Conservation (phyloP, 2,329 filamentous ascomycete genomes). For the Claviceps monticola region DNA sequence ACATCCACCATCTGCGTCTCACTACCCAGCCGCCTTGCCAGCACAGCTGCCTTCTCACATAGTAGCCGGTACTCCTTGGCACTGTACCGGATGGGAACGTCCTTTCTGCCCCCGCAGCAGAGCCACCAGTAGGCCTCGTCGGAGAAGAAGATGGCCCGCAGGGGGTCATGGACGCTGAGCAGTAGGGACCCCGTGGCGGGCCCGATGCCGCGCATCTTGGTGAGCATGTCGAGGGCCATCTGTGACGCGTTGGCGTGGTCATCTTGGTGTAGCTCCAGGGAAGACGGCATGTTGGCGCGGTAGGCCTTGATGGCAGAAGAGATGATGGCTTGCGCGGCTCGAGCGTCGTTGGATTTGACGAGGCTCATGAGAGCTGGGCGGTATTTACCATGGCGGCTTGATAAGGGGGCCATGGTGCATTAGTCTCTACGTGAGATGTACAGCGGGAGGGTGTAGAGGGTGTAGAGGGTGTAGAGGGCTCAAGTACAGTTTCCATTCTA, state of each 20-base stretch:
- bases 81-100: constrained; percentile 50
- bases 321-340: constrained; percentile 33
- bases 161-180: constrained; percentile 48
- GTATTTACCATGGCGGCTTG: constrained; percentile 46
- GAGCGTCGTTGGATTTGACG: constrained; percentile 45
- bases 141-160: constrained; percentile 57
- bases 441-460: too few species aligned
- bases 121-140: constrained; percentile 69
- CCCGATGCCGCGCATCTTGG: constrained; percentile 57
- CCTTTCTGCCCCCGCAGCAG: constrained; percentile 33
- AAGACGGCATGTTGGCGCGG: constrained; percentile 15
- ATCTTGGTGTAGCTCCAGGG: background rate
- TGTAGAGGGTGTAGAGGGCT: too few species aligned
- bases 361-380: constrained; percentile 47
- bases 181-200: constrained; percentile 68
- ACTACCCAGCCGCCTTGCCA: constrained; percentile 34
- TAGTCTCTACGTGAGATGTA: background rate
- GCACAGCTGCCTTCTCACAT: constrained; percentile 23
- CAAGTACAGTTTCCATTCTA: constrained; percentile 60
- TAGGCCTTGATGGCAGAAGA: constrained; percentile 36
- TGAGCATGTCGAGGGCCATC: constrained; percentile 38
- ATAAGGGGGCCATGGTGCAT: background rate
- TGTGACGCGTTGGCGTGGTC: constrained; percentile 13
- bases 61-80: constrained; percentile 53
- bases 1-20: constrained; percentile 42